Evolutionary conservation across 2,329 filamentous ascomycete genomes (phyloP).

Genomic region (Monilinia polystroma): DNA sequence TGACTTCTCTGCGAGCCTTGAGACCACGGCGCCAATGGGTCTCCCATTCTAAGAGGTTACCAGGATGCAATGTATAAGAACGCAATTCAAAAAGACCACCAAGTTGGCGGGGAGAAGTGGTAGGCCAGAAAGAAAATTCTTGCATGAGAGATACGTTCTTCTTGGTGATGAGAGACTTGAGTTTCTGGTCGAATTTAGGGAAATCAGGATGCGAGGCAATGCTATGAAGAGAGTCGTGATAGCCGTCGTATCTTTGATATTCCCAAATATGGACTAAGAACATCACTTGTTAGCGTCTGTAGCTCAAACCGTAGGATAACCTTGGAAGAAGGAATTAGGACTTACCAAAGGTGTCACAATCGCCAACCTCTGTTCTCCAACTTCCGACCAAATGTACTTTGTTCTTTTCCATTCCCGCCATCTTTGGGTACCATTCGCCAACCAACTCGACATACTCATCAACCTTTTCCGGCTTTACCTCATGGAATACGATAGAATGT

Average conservation of each 20-base stretch:
- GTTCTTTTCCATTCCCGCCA: conserved; percentile 82
- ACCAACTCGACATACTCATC: conserved; percentile 92
- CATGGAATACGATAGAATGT: conserved; percentile 94
- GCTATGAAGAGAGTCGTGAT: conserved; percentile 84
- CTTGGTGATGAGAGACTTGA: conserved; percentile 78
- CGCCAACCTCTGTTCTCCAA: conserved; percentile 96
- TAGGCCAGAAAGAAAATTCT: conserved; percentile 99
- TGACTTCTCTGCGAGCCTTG: conserved; percentile 87
- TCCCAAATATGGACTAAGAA: conserved; percentile 97
- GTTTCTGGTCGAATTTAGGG: conserved; percentile 76
- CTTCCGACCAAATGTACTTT: conserved; percentile 95
- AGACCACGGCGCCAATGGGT: conserved; percentile 94
- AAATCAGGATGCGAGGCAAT: conserved; percentile 84
- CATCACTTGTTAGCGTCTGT: conserved; percentile 22
- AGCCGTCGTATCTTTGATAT: conserved; percentile 95
- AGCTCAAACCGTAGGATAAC: neutral
- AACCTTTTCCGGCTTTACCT: conserved; percentile 92
- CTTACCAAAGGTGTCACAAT: conserved; percentile 92
- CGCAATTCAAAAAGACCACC: conserved; percentile 94
- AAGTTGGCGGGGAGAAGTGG: conserved; percentile 81
- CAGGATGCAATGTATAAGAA: conserved; percentile 93
- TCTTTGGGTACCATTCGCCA: conserved; percentile 86
- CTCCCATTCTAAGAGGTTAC: conserved; percentile 97
- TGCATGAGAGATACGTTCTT: conserved; percentile 96
- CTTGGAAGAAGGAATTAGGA: neutral